Conservation (phyloP, 192 early-diverging fungal species). For the Coemansia sp. region DNA sequence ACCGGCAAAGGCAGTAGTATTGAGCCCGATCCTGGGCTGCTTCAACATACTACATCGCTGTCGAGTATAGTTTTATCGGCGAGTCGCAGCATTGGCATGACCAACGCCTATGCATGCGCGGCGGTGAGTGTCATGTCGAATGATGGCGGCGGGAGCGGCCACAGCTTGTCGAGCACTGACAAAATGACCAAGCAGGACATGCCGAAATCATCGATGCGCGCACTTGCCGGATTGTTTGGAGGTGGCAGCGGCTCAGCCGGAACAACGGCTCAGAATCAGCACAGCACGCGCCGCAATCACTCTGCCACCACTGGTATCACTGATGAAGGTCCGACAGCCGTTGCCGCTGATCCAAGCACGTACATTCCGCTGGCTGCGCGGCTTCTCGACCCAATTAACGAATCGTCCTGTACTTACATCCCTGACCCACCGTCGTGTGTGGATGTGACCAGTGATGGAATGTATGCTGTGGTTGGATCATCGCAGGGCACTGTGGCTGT, state of each 20-base stretch:
- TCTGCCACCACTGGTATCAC: background rate
- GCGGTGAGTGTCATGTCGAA: constrained; percentile 40
- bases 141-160: background rate
- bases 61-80: constrained; percentile 1
- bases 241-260: constrained; percentile 1
- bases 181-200: background rate
- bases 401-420: constrained; percentile 20
- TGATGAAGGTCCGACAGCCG: background rate
- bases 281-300: background rate
- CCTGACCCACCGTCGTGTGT: constrained; percentile 34
- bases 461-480: constrained; percentile 22
- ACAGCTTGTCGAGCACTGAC: background rate
- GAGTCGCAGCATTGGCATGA: constrained; percentile 26
- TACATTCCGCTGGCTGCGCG: constrained; percentile 42
- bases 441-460: constrained; percentile 11
- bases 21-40: constrained; percentile 1
- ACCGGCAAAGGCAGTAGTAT: constrained; percentile 7
- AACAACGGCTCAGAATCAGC: background rate
- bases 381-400: constrained; percentile 27
- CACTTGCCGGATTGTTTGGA: constrained; percentile 35
- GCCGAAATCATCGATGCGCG: constrained; percentile 13
- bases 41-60: constrained; percentile 3
- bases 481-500: constrained; percentile 28
- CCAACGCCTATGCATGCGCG: constrained; percentile 41
- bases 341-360: constrained; percentile 18